Evolutionary conservation across 257 asterid genomes (phyloP).

Genomic region (Nicotiana obtusifolia): DNA sequence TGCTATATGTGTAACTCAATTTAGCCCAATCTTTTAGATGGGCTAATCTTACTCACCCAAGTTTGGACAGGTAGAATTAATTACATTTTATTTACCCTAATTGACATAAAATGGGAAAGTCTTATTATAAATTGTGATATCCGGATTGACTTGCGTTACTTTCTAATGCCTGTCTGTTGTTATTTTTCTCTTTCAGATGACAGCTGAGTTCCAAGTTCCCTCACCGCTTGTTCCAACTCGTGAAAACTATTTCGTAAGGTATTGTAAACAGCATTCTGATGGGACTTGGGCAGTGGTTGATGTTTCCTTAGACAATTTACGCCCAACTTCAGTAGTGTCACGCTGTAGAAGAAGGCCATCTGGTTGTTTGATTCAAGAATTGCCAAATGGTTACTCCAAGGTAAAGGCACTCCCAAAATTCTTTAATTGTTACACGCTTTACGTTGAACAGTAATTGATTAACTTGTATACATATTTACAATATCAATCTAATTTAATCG

Average conservation of each 20-base stretch:
- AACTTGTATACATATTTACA: too few relatives aligned
- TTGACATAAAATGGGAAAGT: too few relatives aligned
- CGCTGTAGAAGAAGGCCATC: slow-evolving; percentile 51
- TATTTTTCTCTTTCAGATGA: slow-evolving; percentile 29
- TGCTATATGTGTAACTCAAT: too few relatives aligned
- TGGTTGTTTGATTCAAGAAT: slow-evolving; percentile 53
- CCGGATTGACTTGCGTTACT: too few relatives aligned
- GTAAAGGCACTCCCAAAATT: slow-evolving; percentile 10
- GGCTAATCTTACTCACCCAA: too few relatives aligned
- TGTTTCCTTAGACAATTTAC: slow-evolving; percentile 47
- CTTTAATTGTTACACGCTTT: too few relatives aligned
- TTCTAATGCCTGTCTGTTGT: too few relatives aligned
- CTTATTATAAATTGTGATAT: too few relatives aligned
- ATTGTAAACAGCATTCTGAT: slow-evolving; percentile 44
- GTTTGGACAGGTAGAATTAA: too few relatives aligned
- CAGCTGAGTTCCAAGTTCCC: slow-evolving; percentile 57
- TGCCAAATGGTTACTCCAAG: slow-evolving; percentile 59
- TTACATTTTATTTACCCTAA: too few relatives aligned
- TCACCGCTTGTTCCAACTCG: slow-evolving; percentile 55
- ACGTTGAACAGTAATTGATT: too few relatives aligned
- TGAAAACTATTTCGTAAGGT: slow-evolving; percentile 42
- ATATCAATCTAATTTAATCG: not conserved
- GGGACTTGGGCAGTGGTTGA: slow-evolving; percentile 57
- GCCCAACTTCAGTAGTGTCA: slow-evolving; percentile 26
- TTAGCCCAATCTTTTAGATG: too few relatives aligned